Conservation (phyloP, 306 rosid genomes). For the Glycine latifolia region DNA sequence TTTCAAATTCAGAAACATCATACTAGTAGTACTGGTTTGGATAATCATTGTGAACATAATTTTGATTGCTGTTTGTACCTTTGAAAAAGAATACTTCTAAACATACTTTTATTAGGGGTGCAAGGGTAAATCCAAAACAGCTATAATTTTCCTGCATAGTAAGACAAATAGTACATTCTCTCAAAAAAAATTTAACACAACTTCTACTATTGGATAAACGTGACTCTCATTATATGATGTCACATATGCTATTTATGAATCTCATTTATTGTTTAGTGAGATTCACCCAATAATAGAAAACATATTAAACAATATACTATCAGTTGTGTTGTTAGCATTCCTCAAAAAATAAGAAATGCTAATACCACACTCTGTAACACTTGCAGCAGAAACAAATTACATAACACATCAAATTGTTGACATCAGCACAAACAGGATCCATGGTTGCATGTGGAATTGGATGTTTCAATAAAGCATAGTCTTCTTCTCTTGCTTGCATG, state of each 20-base stretch:
- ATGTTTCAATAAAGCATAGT: constrained; percentile 55
- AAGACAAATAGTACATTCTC: not conserved
- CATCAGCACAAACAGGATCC: constrained; percentile 29
- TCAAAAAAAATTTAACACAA: not conserved
- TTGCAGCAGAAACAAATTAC: not conserved
- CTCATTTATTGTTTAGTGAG: not conserved
- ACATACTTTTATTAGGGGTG: no score
- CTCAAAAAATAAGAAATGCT: not conserved
- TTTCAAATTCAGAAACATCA: no score
- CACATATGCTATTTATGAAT: not conserved
- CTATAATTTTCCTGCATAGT: not conserved
- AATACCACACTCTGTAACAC: not conserved
- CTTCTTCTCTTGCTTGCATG: constrained; percentile 65
- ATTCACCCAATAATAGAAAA: constrained; percentile 16
- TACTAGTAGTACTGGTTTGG: no score
- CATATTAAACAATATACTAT: not conserved
- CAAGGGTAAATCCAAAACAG: not conserved
- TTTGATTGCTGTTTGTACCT: no score
- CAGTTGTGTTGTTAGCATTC: not conserved
- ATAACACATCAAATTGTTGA: not conserved
- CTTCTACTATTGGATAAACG: not conserved
- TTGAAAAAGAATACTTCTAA: no score
- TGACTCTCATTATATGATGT: not conserved
- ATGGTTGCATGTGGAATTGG: constrained; percentile 47
- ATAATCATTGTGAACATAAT: no score